phyloP scores from a whole-genome alignment of 495 filamentous ascomycete genomes.

The Parmelia sp. region DNA sequence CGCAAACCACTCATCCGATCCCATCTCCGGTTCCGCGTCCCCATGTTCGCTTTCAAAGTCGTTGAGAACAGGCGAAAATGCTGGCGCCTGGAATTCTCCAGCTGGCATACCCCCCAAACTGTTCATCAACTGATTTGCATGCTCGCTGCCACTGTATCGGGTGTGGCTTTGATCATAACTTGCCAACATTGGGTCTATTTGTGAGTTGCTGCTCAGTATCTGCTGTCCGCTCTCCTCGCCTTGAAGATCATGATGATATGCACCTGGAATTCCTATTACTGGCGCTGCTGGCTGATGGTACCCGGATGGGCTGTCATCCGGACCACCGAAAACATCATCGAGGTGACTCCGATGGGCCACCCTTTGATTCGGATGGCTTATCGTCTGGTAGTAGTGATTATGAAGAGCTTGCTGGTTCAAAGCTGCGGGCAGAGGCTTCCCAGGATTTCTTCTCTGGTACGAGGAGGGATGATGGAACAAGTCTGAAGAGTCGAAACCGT shows the following conservation, averaged over 20 bases:
- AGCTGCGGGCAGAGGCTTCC: constrained; percentile 49
- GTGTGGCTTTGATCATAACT: constrained; percentile 18
- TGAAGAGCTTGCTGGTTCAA: constrained; percentile 45
- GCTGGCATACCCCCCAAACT: neutral
- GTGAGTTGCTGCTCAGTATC: constrained; percentile 18
- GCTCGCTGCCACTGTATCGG: constrained; percentile 9
- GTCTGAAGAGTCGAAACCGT: constrained; percentile 12
- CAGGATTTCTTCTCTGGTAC: constrained; percentile 58
- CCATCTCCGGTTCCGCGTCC: constrained; percentile 14
- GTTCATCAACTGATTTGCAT: neutral
- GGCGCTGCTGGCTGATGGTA: constrained; percentile 28
- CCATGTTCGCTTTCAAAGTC: constrained; percentile 19
- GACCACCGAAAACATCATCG: constrained; percentile 48
- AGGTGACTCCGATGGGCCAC: constrained; percentile 33
- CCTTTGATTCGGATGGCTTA: constrained; percentile 39
- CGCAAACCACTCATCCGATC: constrained; percentile 22
- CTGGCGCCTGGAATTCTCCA: constrained; percentile 7
- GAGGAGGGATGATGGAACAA: constrained; percentile 42
- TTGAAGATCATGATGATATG: constrained; percentile 48
- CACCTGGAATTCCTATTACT: constrained; percentile 49
- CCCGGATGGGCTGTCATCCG: constrained; percentile 34
- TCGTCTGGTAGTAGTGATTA: constrained; percentile 58
- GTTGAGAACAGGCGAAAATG: constrained; percentile 13
- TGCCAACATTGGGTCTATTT: constrained; percentile 40
- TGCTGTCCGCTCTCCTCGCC: constrained; percentile 30